Evolutionary conservation across 2,329 filamentous ascomycete genomes (phyloP), one percentile per base, ranked within the genome.

Genomic region (Alternaria atra): DNA sequence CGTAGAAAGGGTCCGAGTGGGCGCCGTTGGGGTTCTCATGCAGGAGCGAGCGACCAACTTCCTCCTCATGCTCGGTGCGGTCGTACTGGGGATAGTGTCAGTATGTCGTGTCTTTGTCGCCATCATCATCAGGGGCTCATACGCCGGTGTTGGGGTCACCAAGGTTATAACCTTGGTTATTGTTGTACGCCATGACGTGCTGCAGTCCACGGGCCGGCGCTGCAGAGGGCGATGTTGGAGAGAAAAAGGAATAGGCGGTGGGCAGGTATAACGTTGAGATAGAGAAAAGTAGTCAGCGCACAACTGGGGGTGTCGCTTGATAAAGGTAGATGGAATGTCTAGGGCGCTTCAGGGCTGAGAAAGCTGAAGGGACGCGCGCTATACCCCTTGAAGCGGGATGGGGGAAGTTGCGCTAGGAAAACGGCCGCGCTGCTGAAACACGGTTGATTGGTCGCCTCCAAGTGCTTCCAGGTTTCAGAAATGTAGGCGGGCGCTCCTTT

Each of bases 21-120:
- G 78, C 76, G 61, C 82, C 82, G 15, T 79, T 79, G 37, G 82
- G 80, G 68, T 83, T 83, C 50, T 77, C 72, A 75, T 83, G 81
- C 29, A 85, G 78, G 43, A 85, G 79, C 52, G 82, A 84, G 63
- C 78, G 81, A 70, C 79, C 80, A 60, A 80, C 80, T 65, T 84
- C 83, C 20, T 84, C 82, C 60, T 84, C 82, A 62, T 83, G 78
- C 43, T 75, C 71, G 51, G 65, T 61, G 64, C 71, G 73, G 52
- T 73, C 71, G 67, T 79, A 75, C 70, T 80, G 78, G 59, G 69
- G 64, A 10, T 37, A 32, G 42, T 17, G 53, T 64, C 39, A 63
- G 64, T 40, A 59, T 37, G 44, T 48, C n/a, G 52, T 34, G 56
- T 35, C 35, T 43, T 20, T 29, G 5, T 15, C n/a, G 39, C 10